Evolutionary conservation across 495 filamentous ascomycete genomes (phyloP).

Genomic region (Chlorociboria aeruginascens): DNA sequence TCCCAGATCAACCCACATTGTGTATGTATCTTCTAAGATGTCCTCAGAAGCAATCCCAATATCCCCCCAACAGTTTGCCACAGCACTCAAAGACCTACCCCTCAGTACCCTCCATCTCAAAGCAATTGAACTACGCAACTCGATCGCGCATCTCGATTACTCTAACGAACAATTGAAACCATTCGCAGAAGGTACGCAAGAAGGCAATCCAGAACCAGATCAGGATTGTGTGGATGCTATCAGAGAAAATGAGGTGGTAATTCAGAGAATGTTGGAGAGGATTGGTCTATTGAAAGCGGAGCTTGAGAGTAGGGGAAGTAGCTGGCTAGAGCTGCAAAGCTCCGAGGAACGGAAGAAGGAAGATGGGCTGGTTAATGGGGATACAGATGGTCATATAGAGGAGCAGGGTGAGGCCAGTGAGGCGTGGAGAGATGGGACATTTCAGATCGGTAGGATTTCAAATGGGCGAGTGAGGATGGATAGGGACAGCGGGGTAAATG

Average conservation of each 20-base stretch:
- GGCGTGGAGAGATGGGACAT: conserved; percentile 42
- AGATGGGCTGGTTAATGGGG: conserved; percentile 18
- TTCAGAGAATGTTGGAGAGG: conserved; percentile 59
- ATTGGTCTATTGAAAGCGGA: conserved; percentile 56
- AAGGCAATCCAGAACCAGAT: conserved; percentile 35
- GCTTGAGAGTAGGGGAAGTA: conserved; percentile 61
- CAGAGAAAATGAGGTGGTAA: conserved; percentile 64
- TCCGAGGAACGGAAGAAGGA: conserved; percentile 1
- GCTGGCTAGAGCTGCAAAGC: conserved; percentile 44
- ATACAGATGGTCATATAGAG: conserved; percentile 2
- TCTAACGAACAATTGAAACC: conserved; percentile 62
- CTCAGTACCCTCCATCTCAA: conserved; percentile 65
- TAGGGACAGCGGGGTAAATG: neutral
- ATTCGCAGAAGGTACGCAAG: conserved; percentile 38
- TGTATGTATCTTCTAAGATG: conserved; percentile 1
- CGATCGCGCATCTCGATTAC: conserved; percentile 65
- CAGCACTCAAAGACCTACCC: conserved; percentile 61
- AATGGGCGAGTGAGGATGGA: conserved; percentile 29
- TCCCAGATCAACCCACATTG: too few species aligned
- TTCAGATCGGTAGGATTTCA: conserved; percentile 36
- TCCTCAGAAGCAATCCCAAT: conserved; percentile 34
- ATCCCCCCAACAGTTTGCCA: conserved; percentile 49
- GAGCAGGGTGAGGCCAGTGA: conserved; percentile 9
- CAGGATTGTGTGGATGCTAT: conserved; percentile 56
- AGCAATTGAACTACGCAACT: conserved; percentile 70